Conservation (phyloP, 2,329 filamentous ascomycete genomes). For the Gnomoniopsis sp. region DNA sequence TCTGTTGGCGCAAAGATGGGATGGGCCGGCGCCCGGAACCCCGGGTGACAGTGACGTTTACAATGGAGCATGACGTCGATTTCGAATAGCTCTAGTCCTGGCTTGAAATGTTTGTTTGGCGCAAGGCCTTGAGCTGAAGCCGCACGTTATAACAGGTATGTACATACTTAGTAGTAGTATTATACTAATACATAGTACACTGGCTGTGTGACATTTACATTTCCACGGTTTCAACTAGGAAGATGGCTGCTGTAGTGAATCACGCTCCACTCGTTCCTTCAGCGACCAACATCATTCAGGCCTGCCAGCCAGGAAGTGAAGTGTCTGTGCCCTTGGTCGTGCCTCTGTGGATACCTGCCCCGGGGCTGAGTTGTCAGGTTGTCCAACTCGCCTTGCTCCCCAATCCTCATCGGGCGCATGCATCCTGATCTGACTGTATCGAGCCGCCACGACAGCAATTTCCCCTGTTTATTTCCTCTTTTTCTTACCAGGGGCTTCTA, state of each 20-base stretch:
- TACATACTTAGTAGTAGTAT: no score
- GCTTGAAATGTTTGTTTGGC: no score
- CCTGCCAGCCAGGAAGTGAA: no score
- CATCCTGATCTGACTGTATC: not conserved
- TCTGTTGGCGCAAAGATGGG: not conserved
- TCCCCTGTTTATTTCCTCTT: not conserved
- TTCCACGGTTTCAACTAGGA: no score
- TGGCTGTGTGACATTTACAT: no score
- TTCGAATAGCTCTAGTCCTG: not conserved
- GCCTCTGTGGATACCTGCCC: not conserved
- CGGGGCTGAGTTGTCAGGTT: slow-evolving; percentile 1
- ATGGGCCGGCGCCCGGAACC: not conserved
- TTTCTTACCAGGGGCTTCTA: not conserved
- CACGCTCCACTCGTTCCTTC: no score
- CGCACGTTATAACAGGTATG: no score
- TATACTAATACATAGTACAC: no score
- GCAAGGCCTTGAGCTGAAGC: not conserved
- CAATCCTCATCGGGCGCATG: not conserved
- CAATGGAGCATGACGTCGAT: not conserved
- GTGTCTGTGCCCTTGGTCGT: no score
- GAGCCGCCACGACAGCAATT: not conserved
- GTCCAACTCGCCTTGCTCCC: not conserved
- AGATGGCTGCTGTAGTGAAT: no score
- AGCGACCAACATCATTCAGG: not conserved
- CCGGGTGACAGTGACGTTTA: not conserved